A percentile compares a stretch with the other conserved stretches of the same genome.
phyloP scores from a whole-genome alignment of 192 early-diverging fungal species.

The Rhizophlyctis rosea region DNA sequence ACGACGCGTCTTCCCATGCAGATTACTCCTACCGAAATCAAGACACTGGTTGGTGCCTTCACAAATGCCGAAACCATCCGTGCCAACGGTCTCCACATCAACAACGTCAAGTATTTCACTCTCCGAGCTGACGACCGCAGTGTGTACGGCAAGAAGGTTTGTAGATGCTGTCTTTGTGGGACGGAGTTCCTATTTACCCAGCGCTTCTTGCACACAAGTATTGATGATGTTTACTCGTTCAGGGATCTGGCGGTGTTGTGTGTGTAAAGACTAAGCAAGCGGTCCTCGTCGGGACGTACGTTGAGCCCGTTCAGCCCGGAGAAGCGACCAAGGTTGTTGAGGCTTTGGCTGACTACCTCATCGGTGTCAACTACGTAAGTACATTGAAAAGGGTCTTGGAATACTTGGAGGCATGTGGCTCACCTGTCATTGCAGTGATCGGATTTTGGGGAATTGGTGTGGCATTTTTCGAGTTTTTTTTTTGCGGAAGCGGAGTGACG shows the following conservation, averaged over 20 bases:
- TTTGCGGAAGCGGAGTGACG: too few relatives aligned
- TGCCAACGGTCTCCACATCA: constrained; percentile 64
- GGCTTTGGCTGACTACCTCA: constrained; percentile 75
- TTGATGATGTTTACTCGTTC: neutral
- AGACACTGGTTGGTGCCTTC: constrained; percentile 62
- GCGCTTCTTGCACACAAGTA: neutral
- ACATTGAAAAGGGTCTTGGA: too few relatives aligned
- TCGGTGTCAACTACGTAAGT: constrained; percentile 55
- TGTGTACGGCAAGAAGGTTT: constrained; percentile 76
- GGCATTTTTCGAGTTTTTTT: too few relatives aligned
- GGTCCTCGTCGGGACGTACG: constrained; percentile 70
- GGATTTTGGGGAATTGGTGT: too few relatives aligned
- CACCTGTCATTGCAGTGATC: too few relatives aligned
- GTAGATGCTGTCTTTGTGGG: neutral
- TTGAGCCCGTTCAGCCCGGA: constrained; percentile 62
- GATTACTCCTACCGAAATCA: constrained; percentile 54
- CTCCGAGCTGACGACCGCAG: constrained; percentile 58
- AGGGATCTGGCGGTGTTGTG: constrained; percentile 69
- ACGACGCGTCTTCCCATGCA: too few relatives aligned
- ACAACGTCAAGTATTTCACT: constrained; percentile 72
- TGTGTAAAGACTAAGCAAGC: constrained; percentile 77
- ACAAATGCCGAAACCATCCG: constrained; percentile 48
- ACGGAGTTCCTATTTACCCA: constrained; percentile 1
- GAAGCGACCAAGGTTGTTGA: constrained; percentile 73
- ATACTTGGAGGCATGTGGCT: too few relatives aligned